These are phyloP conservation scores for Globisporangium spinosum DNA, from an alignment of 352 stramenopile genomes.

Conservation along the genomic window DNA sequence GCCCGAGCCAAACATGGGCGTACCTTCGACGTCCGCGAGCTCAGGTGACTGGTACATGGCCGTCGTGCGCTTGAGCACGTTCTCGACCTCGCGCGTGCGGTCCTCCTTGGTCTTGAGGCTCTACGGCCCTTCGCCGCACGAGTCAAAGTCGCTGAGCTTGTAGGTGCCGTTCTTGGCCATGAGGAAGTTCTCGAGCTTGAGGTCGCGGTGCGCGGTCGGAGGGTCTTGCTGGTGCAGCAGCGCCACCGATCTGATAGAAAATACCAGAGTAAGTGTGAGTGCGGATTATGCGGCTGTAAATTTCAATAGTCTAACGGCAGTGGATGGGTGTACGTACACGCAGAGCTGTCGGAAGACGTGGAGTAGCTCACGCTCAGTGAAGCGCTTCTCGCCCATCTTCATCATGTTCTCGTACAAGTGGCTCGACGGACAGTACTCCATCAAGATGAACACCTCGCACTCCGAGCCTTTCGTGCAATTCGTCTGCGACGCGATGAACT, in stretches of 20 bases:
- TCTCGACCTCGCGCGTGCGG: conserved; percentile 86
- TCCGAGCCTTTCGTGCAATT: conserved; percentile 35
- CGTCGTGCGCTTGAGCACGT: conserved; percentile 95
- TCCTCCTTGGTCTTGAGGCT: conserved; percentile 83
- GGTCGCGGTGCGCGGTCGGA: conserved; percentile 93
- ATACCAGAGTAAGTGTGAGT: not conserved
- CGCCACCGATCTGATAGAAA: conserved; percentile 41
- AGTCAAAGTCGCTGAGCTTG: conserved; percentile 96
- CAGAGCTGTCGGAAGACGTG: conserved; percentile 68
- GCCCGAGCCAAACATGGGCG: conserved; percentile 89
- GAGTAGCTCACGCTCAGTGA: conserved; percentile 64
- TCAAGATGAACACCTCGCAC: conserved; percentile 93
- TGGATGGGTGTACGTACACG: conserved; percentile 36
- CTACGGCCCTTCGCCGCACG: conserved; percentile 75
- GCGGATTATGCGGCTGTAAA: not conserved
- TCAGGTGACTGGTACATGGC: conserved; percentile 97
- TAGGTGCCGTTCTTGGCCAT: conserved; percentile 85
- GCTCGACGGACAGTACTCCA: conserved; percentile 94
- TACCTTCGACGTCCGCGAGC: conserved; percentile 93
- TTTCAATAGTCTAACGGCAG: not conserved
- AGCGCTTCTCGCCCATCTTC: conserved; percentile 75
- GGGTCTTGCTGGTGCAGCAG: conserved; percentile 75
- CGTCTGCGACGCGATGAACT: conserved; percentile 58
- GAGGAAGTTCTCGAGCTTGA: conserved; percentile 98
- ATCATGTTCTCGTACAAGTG: conserved; percentile 93